Percentiles rank a stretch among this genome's conserved stretches.
Evolutionary conservation across 2,329 filamentous ascomycete genomes (phyloP).

Genomic region (Cytospora schulzeri): DNA sequence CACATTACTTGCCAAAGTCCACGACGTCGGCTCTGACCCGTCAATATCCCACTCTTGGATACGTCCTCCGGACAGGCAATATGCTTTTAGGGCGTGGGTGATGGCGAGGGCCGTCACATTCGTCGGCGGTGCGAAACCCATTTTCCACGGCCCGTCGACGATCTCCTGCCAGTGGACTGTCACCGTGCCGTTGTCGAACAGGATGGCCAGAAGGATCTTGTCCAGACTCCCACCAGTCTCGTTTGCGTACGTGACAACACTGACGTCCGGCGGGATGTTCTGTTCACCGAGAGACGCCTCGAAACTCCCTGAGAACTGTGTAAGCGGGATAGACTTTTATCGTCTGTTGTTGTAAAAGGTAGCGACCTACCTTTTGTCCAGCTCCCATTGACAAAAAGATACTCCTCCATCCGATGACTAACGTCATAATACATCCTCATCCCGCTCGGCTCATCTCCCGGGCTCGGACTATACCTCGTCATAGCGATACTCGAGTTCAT

Average conservation of each 20-base stretch:
- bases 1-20: constrained; percentile 2
- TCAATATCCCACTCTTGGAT: constrained; percentile 18
- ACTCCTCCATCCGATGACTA: constrained; percentile 16
- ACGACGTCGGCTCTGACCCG: constrained; percentile 3
- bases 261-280: constrained; percentile 3
- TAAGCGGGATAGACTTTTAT: not conserved
- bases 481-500: constrained; percentile 17
- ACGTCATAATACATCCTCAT: constrained; percentile 18
- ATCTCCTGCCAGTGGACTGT: constrained; percentile 11
- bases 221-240: not conserved
- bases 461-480: constrained; percentile 10
- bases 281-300: constrained; percentile 15
- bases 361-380: constrained; percentile 11
- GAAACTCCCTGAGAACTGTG: constrained; percentile 2
- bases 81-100: constrained; percentile 2
- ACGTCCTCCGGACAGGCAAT: not conserved
- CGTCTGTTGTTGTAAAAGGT: not conserved
- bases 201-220: constrained; percentile 1
- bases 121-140: constrained; percentile 1
- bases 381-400: constrained; percentile 10
- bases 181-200: constrained; percentile 4
- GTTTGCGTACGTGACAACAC: constrained; percentile 7
- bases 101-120: constrained; percentile 11
- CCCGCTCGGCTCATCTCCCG: constrained; percentile 1
- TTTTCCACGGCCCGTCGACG: constrained; percentile 6